Conservation (phyloP, 768 basidiomycete genomes). For the Lactarius tabidus region DNA sequence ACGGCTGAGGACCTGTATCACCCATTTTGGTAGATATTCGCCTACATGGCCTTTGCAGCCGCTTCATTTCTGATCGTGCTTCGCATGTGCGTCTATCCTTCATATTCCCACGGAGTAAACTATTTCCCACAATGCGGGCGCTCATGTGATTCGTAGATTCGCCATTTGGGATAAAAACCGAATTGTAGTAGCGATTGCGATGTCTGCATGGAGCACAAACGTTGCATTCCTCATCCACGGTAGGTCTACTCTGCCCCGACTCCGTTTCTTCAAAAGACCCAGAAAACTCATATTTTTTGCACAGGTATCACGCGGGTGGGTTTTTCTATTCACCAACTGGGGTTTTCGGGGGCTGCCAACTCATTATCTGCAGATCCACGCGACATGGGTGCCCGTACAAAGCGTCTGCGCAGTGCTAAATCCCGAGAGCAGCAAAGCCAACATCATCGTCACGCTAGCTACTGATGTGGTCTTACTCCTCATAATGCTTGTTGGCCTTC, state of each 20-base stretch:
- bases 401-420: neutral
- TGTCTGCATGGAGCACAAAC: neutral
- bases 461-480: constrained; percentile 9
- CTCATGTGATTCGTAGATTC: constrained; percentile 1
- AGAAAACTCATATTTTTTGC: neutral
- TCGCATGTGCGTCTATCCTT: constrained; percentile 9
- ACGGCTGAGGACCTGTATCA: neutral
- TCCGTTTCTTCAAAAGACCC: too few relatives aligned
- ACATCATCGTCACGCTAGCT: neutral
- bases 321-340: neutral
- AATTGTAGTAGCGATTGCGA: neutral
- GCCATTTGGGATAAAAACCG: constrained; percentile 8
- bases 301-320: constrained; percentile 2
- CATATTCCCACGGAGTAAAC: neutral
- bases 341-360: neutral
- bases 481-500: constrained; percentile 10
- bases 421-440: neutral
- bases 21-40: neutral
- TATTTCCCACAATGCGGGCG: neutral
- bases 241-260: neutral
- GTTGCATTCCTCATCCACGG: constrained; percentile 5
- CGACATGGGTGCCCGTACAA: neutral
- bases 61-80: constrained; percentile 11
- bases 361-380: neutral
- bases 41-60: neutral